These are phyloP conservation scores for Kodamaea jinghongensis DNA, from an alignment of 805 yeast genomes.

Conservation along the genomic window DNA sequence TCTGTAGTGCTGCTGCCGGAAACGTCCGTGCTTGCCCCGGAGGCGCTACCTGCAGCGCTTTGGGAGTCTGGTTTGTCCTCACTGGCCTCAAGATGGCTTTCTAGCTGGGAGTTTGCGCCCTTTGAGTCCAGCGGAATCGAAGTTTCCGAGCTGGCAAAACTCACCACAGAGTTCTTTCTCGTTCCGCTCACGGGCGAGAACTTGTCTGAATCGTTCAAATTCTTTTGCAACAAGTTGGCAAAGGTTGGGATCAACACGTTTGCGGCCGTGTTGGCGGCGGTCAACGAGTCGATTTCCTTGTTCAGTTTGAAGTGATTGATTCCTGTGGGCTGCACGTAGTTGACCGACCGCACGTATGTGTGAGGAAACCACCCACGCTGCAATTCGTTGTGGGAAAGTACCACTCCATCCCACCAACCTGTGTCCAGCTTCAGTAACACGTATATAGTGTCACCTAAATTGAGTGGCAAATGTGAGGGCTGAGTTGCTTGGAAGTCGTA, in stretches of 20 bases:
- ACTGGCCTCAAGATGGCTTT: constrained; percentile 9
- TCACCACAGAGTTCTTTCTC: constrained; percentile 48
- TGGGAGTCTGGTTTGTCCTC: constrained; percentile 7
- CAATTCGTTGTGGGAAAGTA: constrained; percentile 35
- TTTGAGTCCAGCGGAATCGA: constrained; percentile 25
- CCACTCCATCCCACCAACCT: constrained; percentile 90
- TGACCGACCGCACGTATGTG: constrained; percentile 50
- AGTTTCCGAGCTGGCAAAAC: constrained; percentile 47
- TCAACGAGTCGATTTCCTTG: constrained; percentile 41
- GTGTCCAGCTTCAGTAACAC: constrained; percentile 61
- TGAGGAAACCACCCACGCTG: constrained; percentile 86
- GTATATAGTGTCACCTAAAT: constrained; percentile 66
- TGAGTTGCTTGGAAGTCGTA: constrained; percentile 55
- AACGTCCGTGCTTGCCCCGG: background rate
- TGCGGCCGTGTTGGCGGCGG: constrained; percentile 48
- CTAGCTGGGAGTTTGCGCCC: constrained; percentile 21
- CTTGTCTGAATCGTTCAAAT: constrained; percentile 31
- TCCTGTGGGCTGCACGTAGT: constrained; percentile 39
- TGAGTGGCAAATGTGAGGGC: constrained; percentile 50
- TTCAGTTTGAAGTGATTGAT: constrained; percentile 35
- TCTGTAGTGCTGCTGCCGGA: background rate
- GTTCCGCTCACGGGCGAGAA: constrained; percentile 32
- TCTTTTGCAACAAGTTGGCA: constrained; percentile 36
- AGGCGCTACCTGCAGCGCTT: constrained; percentile 1
- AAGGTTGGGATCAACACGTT: constrained; percentile 44